Evolutionary conservation across 805 yeast genomes (phyloP), one percentile per base, ranked within the genome.

Genomic region (Metschnikowia arizonensis): DNA sequence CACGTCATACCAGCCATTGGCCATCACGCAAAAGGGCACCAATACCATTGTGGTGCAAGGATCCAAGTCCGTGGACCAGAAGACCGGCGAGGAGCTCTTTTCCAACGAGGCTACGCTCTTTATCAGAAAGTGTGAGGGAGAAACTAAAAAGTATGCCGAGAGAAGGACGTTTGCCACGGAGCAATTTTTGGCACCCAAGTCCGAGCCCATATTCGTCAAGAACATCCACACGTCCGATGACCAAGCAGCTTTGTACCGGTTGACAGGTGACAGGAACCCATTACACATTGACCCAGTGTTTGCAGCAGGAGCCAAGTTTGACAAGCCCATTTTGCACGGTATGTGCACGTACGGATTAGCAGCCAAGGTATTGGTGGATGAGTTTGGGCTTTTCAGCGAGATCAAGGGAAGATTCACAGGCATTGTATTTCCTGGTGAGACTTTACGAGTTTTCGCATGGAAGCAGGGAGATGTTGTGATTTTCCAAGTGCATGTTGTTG

Each of bases 211-310:
- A 61, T 85, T 78, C 58, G 80, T 76, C 46, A 63, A 66, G 37
- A 78, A 74, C 34, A 76, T 79, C 57, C 66, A 75, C 53, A 85
- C 93, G 2, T 61, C 75, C 23, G 72, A 65, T 34, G 86, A 89
- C 63, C 88, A 82, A 64, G 97, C 97, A 37, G 88, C 96, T 3
- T 67, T 90, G 45, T 91, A 91, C 72, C 80, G 99, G 64, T 73
- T 91, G 50, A 83, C 91, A 50, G 98, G 97, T 44, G 99, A 91
- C 72, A 83, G 82, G 65, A 91, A 91, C 66, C 99, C 99, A 49
- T 77, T 91, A 57, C 99, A 90, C 71, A 83, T 91, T 62, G 98
- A 91, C 69, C 97, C 98, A 15, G 73, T 64, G 25, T 85, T 90
- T 67, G 97, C 98, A 12, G 79, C 82, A 52, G 86, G 86, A 46